A percentile compares a stretch with the other conserved stretches of the same genome.
phyloP scores from a whole-genome alignment of 164 flowering plant species.

The Taxillus chinensis region DNA sequence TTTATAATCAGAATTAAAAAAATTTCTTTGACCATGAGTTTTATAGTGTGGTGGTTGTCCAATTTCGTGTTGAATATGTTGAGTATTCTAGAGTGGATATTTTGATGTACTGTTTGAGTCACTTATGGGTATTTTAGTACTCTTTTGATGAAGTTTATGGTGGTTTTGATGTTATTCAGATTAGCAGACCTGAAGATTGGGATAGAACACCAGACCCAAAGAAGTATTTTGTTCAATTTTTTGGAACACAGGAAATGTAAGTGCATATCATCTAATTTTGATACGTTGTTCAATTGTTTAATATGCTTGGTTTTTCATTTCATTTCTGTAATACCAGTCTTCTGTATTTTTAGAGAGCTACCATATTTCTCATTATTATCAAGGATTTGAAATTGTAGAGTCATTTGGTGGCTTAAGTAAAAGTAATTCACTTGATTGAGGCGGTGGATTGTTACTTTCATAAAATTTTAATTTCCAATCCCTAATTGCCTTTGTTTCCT shows the following conservation, averaged over 20 bases:
- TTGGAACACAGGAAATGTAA: slow-evolving; percentile 92
- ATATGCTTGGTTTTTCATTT: neutral
- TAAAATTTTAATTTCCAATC: too few species aligned
- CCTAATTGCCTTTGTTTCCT: too few species aligned
- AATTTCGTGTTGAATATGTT: too few species aligned
- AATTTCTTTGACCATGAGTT: neutral
- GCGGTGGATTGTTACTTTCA: too few species aligned
- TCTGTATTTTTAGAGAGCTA: too few species aligned
- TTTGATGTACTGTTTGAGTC: neutral
- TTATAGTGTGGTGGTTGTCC: neutral
- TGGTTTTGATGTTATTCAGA: slow-evolving; percentile 36
- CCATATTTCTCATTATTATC: too few species aligned
- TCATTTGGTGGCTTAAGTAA: too few species aligned
- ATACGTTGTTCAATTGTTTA: neutral
- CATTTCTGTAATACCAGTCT: neutral
- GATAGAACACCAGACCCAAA: slow-evolving; percentile 64
- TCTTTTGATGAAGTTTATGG: slow-evolving; percentile 3
- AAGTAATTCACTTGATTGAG: too few species aligned
- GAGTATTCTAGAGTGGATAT: neutral
- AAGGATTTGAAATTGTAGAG: too few species aligned
- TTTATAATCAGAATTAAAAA: neutral
- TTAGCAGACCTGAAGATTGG: slow-evolving; percentile 91
- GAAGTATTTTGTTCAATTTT: slow-evolving; percentile 85
- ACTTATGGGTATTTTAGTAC: neutral
- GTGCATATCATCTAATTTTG: slow-evolving; percentile 13